Base-by-base conservation (phyloP, 805 yeast genomes). In the Yarrowia porcina region DNA sequence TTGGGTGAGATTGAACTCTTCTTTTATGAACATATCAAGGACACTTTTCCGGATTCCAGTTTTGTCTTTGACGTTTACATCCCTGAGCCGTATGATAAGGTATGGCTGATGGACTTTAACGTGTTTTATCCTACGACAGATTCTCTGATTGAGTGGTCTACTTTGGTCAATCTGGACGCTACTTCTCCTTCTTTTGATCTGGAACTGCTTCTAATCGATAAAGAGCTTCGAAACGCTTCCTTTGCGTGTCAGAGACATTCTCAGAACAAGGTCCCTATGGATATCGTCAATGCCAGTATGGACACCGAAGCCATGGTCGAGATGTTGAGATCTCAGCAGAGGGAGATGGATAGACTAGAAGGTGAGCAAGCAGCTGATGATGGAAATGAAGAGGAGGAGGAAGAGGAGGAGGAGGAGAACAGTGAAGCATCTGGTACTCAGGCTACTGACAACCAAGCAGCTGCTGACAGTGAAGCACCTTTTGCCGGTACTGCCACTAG, bases 251-350 rank as follows among this genome's bases (percentile, higher is more conserved):
- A 88, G 66, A 96, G 90, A 56, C 93, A 90, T 70, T 83, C 96
- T 1, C 96, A 93, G 69, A 90, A 86, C 72, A 92, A 89, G 69
- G 97, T 94, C 2, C 99, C 99, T 0, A 79, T 82, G 60, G 99
- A 94, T 69, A 84, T 94, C 20, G 88, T 94, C 4, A 94, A 90
- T 71, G 97, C 97, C 1, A 80, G 89, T 33, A 69, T 84, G 68
- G 85, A 88, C 67, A 81, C 92, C 0, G 78, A 80, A 20, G 82
- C 87, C 0, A 86, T 90, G 81, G 85, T 83, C 12, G 91, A 87
- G 30, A 39, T 56, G 49, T 15, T 56, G 49, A 18, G 47, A 21
- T 28, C 30, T 17, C 61, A 52, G 44, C 59, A 52, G 44, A 23
- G 42, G 17, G 59, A 52, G 38, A 52, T 52, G 59, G 59, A 50